These are phyloP conservation scores for Platanthera guangdongensis DNA, from an alignment of 106 monocot genomes.

Conservation along the genomic window DNA sequence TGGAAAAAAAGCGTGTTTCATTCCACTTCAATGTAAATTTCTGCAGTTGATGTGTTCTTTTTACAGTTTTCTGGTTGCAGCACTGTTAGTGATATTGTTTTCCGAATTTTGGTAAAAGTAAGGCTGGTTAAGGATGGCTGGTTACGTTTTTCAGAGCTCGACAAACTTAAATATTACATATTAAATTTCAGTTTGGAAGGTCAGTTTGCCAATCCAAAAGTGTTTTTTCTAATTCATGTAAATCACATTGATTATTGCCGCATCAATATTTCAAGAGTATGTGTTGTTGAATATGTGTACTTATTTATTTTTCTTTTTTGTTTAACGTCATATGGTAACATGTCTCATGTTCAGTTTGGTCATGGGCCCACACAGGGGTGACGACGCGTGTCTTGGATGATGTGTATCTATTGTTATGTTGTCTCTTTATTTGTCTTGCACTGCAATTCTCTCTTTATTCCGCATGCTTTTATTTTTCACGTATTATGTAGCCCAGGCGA, in stretches of 20 bases:
- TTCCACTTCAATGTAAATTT: background rate
- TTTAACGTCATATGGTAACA: no score
- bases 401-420: no score
- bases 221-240: background rate
- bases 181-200: slow-evolving; percentile 52
- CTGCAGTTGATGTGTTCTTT: background rate
- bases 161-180: slow-evolving; percentile 43
- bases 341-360: no score
- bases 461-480: no score
- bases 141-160: slow-evolving; percentile 51
- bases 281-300: background rate
- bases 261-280: slow-evolving; percentile 3
- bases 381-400: no score
- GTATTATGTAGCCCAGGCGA: no score
- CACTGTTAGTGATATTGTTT: slow-evolving; percentile 28
- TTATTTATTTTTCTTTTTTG: no score
- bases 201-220: slow-evolving; percentile 11
- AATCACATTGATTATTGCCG: background rate
- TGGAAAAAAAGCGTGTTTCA: background rate
- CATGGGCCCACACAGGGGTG: no score
- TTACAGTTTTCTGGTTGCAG: slow-evolving; percentile 7
- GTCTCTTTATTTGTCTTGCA: no score
- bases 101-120: slow-evolving; percentile 33
- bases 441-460: no score
- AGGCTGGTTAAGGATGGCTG: slow-evolving; percentile 38